A percentile compares a stretch with the other conserved stretches of the same genome.
Evolutionary conservation across 805 yeast species (phyloP).

Genomic region (Yarrowia divulgata): DNA sequence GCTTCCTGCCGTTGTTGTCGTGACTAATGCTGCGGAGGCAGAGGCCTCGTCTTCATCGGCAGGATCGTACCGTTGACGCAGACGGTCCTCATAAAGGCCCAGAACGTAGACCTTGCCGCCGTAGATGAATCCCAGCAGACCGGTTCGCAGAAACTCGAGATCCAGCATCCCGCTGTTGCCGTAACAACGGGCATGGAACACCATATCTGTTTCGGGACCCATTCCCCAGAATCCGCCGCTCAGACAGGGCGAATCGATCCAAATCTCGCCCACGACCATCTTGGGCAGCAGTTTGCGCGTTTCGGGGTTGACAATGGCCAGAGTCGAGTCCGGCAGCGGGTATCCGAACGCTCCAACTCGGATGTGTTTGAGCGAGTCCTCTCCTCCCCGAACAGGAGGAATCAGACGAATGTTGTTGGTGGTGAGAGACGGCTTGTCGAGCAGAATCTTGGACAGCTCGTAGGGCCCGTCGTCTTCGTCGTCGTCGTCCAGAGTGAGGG

Average conservation of each 20-base stretch:
- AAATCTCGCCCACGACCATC: slow-evolving; percentile 90
- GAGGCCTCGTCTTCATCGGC: slow-evolving; percentile 50
- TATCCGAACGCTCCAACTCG: slow-evolving; percentile 92
- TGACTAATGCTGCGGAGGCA: too few relatives aligned
- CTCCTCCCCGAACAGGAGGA: slow-evolving; percentile 56
- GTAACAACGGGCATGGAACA: slow-evolving; percentile 79
- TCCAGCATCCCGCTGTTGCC: slow-evolving; percentile 75
- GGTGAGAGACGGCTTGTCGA: slow-evolving; percentile 76
- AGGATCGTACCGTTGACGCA: slow-evolving; percentile 78
- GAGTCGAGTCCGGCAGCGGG: slow-evolving; percentile 91
- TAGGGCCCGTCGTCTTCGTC: slow-evolving; percentile 53
- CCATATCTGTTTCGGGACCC: slow-evolving; percentile 69
- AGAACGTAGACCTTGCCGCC: slow-evolving; percentile 87
- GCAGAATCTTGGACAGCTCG: slow-evolving; percentile 67
- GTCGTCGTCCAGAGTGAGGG: slow-evolving; percentile 51
- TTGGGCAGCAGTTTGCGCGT: slow-evolving; percentile 74
- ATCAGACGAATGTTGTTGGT: slow-evolving; percentile 74
- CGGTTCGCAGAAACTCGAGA: slow-evolving; percentile 86
- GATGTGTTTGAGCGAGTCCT: slow-evolving; percentile 58
- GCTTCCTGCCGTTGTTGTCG: slow-evolving; percentile 31
- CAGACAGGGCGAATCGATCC: slow-evolving; percentile 94
- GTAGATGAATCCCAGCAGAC: slow-evolving; percentile 84
- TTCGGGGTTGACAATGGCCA: slow-evolving; percentile 95
- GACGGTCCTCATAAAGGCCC: slow-evolving; percentile 90
- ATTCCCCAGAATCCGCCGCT: slow-evolving; percentile 89